Evolutionary conservation across 2,329 filamentous ascomycete genomes (phyloP), one percentile per base, ranked within the genome.

Genomic region (Aspergillus sp.): DNA sequence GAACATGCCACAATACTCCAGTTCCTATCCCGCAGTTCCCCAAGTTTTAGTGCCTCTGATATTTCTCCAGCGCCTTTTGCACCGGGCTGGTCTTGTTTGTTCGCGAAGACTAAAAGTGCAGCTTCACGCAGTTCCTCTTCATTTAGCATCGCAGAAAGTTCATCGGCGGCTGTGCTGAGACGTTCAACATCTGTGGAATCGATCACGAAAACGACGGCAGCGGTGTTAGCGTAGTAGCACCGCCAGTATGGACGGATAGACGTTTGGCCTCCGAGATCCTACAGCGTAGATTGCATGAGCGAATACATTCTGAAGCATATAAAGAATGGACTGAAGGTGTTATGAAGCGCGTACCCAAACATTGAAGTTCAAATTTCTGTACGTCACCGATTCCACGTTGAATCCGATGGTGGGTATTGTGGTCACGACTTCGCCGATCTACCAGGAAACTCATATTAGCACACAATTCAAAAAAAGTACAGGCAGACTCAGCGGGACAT

Each of bases 391-490:
- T 79, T 99, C 95, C 69, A 99, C 95, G 76, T 99, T 99, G 83
- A 99, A 99, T 61, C 95, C 95, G 75, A 99, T 98, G 55, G 95
- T 99, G 19, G 95, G 95, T 83, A 98, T 98, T 69, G 95, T 99
- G 61, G 95, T 98, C 66, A 99, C 95, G 45, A 99, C 95, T 76
- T 99, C 95, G 73, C 95, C 95, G 72, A 99, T 96, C 91, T 97
- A 73, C 60, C 23, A 52, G 41, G 41, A 35, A 31, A 33, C 40
- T 4, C 40, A 23, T 9, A 37, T 62, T 23, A 62, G 55, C 21
- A 52, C 47, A 11, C 9, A 19, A 31, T 39, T 15, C 23, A 31
- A 15, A 19, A 15, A 15, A 27, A 1, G 8, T 31, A 40, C 23
- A 12, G 15, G 7, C 12, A 33, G 2, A 23, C 8, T 5, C 4